These are phyloP conservation scores for Bolboschoenus planiculmis DNA, from an alignment of 176 grass and related monocot species.

Conservation along the genomic window DNA sequence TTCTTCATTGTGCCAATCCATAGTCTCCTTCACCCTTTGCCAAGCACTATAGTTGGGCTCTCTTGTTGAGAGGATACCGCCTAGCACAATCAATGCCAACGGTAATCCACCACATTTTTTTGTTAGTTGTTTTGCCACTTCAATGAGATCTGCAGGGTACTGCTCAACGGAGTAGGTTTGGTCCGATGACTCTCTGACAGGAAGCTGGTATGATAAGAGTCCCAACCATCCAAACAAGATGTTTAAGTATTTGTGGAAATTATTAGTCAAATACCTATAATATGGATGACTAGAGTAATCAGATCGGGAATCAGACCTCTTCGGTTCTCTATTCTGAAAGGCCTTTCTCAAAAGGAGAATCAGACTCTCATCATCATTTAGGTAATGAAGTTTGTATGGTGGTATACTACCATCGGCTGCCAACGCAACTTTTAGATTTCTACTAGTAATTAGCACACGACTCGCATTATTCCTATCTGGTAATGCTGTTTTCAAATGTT, in stretches of 20 bases:
- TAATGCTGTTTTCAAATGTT: neutral
- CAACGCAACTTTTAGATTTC: neutral
- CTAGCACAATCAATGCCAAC: slow-evolving; percentile 20
- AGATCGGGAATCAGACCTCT: no score
- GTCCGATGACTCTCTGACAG: no score
- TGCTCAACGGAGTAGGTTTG: neutral
- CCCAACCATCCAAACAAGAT: no score
- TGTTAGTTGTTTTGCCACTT: neutral
- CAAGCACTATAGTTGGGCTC: neutral
- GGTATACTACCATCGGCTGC: neutral
- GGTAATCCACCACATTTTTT: slow-evolving; percentile 21
- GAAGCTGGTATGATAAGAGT: no score
- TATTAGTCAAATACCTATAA: no score
- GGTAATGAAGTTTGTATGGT: neutral
- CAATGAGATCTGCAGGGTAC: neutral
- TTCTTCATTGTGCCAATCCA: neutral
- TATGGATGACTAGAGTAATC: no score
- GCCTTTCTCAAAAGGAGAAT: slow-evolving; percentile 12
- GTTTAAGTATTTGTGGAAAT: no score
- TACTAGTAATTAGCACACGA: neutral
- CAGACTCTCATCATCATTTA: slow-evolving; percentile 6
- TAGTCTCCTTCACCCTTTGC: neutral
- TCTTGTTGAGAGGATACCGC: slow-evolving; percentile 5
- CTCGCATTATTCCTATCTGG: neutral
- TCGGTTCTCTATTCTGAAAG: neutral